These are phyloP conservation scores for Apiotrichum siamense DNA, from an alignment of 1,284 basidiomycete species.

Conservation along the genomic window DNA sequence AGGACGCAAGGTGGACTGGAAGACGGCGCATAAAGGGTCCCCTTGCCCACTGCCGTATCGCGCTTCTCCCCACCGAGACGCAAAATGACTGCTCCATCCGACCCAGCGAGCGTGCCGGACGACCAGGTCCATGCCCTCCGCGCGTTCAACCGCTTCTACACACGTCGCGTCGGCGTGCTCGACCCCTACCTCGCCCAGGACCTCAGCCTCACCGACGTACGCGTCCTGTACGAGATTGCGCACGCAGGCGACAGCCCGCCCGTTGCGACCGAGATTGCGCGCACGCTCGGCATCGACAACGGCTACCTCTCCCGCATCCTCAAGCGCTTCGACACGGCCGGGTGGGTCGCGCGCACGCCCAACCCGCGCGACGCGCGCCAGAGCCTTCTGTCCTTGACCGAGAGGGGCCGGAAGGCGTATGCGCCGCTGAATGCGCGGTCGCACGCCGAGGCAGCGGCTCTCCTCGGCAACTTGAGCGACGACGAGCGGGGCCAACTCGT, in stretches of 20 bases:
- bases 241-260: not conserved
- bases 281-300: slow-evolving; percentile 8
- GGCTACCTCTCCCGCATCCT: slow-evolving; percentile 17
- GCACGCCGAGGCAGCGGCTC: not conserved
- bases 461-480: not conserved
- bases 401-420: not conserved
- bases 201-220: slow-evolving; percentile 13
- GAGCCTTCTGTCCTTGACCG: slow-evolving; percentile 4
- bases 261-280: slow-evolving; percentile 8
- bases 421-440: slow-evolving; percentile 2
- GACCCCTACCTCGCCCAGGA: slow-evolving; percentile 5
- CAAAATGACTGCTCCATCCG: no score
- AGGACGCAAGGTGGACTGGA: no score
- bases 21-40: no score
- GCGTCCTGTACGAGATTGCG: slow-evolving; percentile 14
- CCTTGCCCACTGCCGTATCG: no score
- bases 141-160: slow-evolving; percentile 21
- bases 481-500: not conserved
- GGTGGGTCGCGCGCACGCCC: slow-evolving; percentile 5
- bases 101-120: not conserved
- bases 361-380: slow-evolving; percentile 10
- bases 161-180: slow-evolving; percentile 9
- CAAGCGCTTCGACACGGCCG: slow-evolving; percentile 11
- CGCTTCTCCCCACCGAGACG: no score
- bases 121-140: slow-evolving; percentile 11